Evolutionary conservation across 2,329 filamentous ascomycete species (phyloP).

Genomic region (Macroventuria anomochaeta): DNA sequence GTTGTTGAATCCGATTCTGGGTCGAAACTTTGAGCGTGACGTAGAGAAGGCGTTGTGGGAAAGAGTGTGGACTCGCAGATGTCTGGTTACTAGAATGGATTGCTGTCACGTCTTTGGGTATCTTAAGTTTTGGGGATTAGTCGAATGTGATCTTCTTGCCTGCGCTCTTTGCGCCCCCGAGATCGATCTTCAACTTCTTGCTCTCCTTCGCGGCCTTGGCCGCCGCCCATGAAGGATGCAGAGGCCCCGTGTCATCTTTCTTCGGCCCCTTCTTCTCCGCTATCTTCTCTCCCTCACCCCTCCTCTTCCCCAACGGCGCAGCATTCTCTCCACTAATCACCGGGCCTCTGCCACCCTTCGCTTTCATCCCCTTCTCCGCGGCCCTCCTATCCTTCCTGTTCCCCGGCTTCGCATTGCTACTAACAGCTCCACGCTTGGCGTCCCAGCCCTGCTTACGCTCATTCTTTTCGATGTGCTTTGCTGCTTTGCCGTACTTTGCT

Average conservation of each 20-base stretch:
- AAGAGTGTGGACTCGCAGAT: no score
- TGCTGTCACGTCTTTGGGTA: not conserved
- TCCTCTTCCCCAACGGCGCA: constrained; percentile 33
- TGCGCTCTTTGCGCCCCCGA: constrained; percentile 21
- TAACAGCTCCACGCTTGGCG: constrained; percentile 61
- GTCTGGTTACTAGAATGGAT: no score
- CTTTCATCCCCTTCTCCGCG: constrained; percentile 23
- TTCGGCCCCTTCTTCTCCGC: constrained; percentile 46
- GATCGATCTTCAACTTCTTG: constrained; percentile 52
- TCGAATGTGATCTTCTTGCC: constrained; percentile 71
- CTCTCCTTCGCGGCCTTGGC: constrained; percentile 66
- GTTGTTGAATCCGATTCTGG: constrained; percentile 49
- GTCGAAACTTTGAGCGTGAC: not conserved
- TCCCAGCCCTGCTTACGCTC: constrained; percentile 64
- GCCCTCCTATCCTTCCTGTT: constrained; percentile 30
- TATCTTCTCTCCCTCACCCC: constrained; percentile 23
- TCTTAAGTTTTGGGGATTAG: no score
- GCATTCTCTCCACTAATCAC: constrained; percentile 43
- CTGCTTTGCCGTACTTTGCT: constrained; percentile 76
- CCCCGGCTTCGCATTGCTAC: constrained; percentile 32
- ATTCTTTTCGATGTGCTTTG: constrained; percentile 67
- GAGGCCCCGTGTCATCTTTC: constrained; percentile 57
- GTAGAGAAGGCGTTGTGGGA: no score
- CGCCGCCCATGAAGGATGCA: constrained; percentile 72
- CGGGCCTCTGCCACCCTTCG: constrained; percentile 33